These are phyloP conservation scores for Solanum chiquidenum DNA, from an alignment of 257 asterid genomes.

Conservation along the genomic window DNA sequence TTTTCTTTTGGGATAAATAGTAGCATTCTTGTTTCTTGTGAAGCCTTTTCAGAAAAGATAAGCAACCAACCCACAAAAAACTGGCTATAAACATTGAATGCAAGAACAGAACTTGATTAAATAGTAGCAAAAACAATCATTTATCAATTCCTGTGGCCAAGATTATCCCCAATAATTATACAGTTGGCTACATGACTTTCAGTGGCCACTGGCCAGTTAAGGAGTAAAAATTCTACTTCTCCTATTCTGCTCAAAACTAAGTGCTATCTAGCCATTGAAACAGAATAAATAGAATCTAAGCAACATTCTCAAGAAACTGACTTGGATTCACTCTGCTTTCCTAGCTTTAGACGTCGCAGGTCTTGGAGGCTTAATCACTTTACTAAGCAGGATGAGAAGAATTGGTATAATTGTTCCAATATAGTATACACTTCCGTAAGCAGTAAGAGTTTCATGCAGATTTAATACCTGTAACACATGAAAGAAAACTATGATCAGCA, in stretches of 20 bases:
- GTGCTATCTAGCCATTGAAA: conserved; percentile 3
- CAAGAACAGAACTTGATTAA: background rate
- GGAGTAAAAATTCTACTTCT: background rate
- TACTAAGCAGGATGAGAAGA: conserved; percentile 53
- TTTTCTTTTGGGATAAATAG: background rate
- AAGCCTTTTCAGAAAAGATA: background rate
- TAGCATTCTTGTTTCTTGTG: background rate
- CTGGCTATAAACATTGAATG: background rate
- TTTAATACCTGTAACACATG: conserved; percentile 55
- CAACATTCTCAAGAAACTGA: conserved; percentile 2
- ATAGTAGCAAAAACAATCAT: background rate
- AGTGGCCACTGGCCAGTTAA: background rate
- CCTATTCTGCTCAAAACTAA: background rate
- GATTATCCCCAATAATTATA: background rate
- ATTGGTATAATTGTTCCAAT: conserved; percentile 70
- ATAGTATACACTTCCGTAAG: conserved; percentile 80
- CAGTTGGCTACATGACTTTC: background rate
- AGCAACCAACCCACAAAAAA: background rate
- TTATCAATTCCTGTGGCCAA: background rate
- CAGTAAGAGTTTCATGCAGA: conserved; percentile 61
- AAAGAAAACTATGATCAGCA: background rate
- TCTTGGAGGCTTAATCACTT: conserved; percentile 63
- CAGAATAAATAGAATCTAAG: background rate
- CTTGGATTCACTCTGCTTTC: conserved; percentile 50
- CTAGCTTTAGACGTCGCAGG: conserved; percentile 55